Conservation (phyloP, 1,284 basidiomycete species). For the Boletellus dicymbophilus region DNA sequence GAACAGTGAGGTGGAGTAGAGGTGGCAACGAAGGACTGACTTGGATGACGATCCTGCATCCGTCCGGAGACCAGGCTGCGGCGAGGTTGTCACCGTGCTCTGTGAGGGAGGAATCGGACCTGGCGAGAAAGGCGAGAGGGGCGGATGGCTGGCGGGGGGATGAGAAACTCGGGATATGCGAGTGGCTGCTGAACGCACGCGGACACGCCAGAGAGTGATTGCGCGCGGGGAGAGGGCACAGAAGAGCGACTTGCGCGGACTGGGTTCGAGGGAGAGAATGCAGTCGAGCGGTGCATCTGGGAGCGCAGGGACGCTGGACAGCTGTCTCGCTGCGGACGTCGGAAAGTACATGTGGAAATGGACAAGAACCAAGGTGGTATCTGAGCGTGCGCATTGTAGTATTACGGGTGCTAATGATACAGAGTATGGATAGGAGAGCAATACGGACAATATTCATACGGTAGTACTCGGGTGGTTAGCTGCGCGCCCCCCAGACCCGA, state of each 20-base stretch:
- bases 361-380: not conserved
- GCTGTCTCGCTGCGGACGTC: conserved; percentile 70
- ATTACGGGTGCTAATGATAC: conserved; percentile 37
- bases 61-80: conserved; percentile 81
- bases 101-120: conserved; percentile 74
- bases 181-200: conserved; percentile 53
- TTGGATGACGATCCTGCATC: conserved; percentile 75
- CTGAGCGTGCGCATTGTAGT: conserved; percentile 20
- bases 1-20: conserved; percentile 3
- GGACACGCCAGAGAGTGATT: conserved; percentile 80
- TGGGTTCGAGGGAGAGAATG: conserved; percentile 61
- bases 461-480: conserved; percentile 17
- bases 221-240: conserved; percentile 69
- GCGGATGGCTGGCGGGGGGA: conserved; percentile 67
- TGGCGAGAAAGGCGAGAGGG: conserved; percentile 71
- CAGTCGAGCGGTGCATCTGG: conserved; percentile 61
- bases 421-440: conserved; percentile 14
- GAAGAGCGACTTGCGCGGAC: conserved; percentile 78
- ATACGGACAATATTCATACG: conserved; percentile 20
- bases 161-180: conserved; percentile 1
- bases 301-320: conserved; percentile 65
- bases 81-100: conserved; percentile 79
- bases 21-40: conserved; percentile 43
- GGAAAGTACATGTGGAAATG: conserved; percentile 73
- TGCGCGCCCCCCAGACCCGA: conserved; percentile 25